phyloP scores from a whole-genome alignment of 768 basidiomycete species.

The Pleurotus eryngii region DNA sequence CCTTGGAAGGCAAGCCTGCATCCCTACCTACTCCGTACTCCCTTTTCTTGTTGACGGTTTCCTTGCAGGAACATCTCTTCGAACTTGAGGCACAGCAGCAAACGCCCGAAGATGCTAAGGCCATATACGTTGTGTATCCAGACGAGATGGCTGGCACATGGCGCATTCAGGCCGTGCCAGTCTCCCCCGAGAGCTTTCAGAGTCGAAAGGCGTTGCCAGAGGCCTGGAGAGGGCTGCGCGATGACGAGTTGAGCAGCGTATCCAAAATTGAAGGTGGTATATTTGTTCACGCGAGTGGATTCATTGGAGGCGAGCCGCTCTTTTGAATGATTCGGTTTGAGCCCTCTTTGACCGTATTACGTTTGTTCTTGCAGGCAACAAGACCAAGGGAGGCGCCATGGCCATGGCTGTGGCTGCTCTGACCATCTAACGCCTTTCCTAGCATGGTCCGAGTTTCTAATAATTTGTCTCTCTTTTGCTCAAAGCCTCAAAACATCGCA shows the following conservation, averaged over 20 bases:
- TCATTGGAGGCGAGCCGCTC: slow-evolving; percentile 77
- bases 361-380: slow-evolving; percentile 56
- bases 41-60: not conserved
- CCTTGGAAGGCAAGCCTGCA: slow-evolving; percentile 76
- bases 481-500: too few relatives aligned
- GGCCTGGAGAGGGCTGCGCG: slow-evolving; percentile 88
- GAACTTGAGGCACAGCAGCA: slow-evolving; percentile 67
- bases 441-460: too few relatives aligned
- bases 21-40: not conserved
- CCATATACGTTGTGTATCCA: slow-evolving; percentile 87
- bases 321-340: slow-evolving; percentile 1
- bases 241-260: slow-evolving; percentile 70
- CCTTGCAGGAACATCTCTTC: slow-evolving; percentile 74
- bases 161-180: slow-evolving; percentile 91
- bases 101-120: slow-evolving; percentile 42
- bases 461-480: too few relatives aligned
- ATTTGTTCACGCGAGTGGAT: slow-evolving; percentile 94
- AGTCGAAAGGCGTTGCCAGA: slow-evolving; percentile 93
- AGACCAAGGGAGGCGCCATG: slow-evolving; percentile 86
- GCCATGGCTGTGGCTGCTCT: slow-evolving; percentile 73
- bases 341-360: slow-evolving; percentile 2
- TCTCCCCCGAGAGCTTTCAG: slow-evolving; percentile 78
- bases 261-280: slow-evolving; percentile 81
- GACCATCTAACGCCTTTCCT: slow-evolving; percentile 23
- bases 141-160: slow-evolving; percentile 76